Percentiles rank a stretch among this genome's conserved stretches.
Conservation (phyloP, 345 rosid genomes). For the Kandelia obovata region DNA sequence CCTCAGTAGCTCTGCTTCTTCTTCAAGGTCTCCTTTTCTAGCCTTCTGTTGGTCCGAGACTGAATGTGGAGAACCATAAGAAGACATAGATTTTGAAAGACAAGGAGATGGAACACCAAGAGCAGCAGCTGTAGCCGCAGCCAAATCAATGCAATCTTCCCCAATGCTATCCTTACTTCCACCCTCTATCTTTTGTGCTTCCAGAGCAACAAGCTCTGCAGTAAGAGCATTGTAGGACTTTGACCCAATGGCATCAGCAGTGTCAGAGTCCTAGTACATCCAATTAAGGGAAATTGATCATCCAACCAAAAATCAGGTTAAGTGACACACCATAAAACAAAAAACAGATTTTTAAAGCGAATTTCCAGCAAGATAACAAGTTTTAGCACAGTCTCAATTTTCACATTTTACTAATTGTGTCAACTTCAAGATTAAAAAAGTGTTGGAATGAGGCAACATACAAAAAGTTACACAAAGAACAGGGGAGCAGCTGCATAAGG, state of each 20-base stretch:
- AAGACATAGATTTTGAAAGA: constrained; percentile 75
- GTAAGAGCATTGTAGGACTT: constrained; percentile 87
- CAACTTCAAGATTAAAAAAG: too few relatives aligned
- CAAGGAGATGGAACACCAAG: constrained; percentile 94
- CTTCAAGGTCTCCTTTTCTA: constrained; percentile 83
- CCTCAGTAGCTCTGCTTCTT: constrained; percentile 68
- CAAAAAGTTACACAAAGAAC: too few relatives aligned
- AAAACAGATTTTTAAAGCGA: too few relatives aligned
- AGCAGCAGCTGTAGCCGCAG: constrained; percentile 92
- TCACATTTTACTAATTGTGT: too few relatives aligned
- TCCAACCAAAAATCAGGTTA: too few relatives aligned
- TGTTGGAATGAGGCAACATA: too few relatives aligned
- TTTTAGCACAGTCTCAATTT: too few relatives aligned
- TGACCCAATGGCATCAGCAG: constrained; percentile 73
- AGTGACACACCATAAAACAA: too few relatives aligned
- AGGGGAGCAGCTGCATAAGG: too few relatives aligned
- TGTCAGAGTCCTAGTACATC: constrained; percentile 57
- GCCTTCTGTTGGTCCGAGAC: constrained; percentile 33
- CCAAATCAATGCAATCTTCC: constrained; percentile 88
- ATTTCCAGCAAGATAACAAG: too few relatives aligned
- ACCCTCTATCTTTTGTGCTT: constrained; percentile 48
- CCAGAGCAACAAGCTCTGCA: constrained; percentile 91
- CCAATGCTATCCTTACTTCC: constrained; percentile 37
- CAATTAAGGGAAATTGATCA: too few relatives aligned
- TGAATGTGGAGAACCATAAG: constrained; percentile 57